Conservation (phyloP, 2,329 filamentous ascomycete species). For the Aspergillus sp. region DNA sequence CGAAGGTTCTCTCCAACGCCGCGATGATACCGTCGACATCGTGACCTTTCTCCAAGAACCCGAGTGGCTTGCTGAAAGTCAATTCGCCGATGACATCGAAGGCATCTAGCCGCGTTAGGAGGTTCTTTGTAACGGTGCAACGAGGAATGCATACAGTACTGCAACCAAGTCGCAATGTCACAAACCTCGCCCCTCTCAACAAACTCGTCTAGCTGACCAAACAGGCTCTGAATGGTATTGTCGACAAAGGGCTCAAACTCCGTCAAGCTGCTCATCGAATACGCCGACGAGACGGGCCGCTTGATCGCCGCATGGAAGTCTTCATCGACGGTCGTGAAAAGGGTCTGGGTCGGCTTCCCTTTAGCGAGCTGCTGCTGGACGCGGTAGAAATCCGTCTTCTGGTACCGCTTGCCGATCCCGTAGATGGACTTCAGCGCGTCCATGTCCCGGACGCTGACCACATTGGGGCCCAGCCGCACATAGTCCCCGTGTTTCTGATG, state of each 20-base stretch:
- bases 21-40: constrained; percentile 27
- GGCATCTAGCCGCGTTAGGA: constrained; percentile 9
- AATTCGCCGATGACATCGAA: constrained; percentile 31
- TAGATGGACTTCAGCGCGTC: constrained; percentile 13
- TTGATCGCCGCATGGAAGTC: constrained; percentile 33
- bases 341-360: constrained; percentile 11
- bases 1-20: constrained; percentile 18
- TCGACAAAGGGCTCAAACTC: constrained; percentile 32
- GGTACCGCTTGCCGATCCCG: constrained; percentile 12
- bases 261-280: constrained; percentile 34
- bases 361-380: constrained; percentile 14
- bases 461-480: constrained; percentile 7
- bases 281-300: constrained; percentile 29
- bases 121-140: not conserved
- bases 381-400: constrained; percentile 12
- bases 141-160: constrained; percentile 15
- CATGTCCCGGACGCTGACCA: constrained; percentile 13
- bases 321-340: constrained; percentile 20
- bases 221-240: constrained; percentile 19
- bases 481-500: constrained; percentile 1
- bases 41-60: constrained; percentile 22
- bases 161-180: constrained; percentile 24
- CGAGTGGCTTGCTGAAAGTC: constrained; percentile 25
- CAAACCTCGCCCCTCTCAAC: constrained; percentile 11
- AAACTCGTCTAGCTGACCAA: constrained; percentile 16